phyloP scores from a whole-genome alignment of 441 rosid genomes.

The Pelargonium citronellum region DNA sequence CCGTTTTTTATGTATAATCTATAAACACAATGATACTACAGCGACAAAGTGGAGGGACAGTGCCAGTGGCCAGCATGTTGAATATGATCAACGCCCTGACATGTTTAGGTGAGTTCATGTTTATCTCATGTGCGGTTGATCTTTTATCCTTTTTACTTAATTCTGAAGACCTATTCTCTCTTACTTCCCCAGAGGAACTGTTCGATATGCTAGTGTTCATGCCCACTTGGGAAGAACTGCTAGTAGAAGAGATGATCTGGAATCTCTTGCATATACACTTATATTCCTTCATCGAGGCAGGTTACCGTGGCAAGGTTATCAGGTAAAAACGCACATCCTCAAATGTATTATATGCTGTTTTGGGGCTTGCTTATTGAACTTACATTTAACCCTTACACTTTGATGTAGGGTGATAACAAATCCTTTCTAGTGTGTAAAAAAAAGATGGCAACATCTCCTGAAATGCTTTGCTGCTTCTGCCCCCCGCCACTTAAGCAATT shows the following conservation, averaged over 20 bases:
- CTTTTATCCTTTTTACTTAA: not conserved
- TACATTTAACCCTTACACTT: not conserved
- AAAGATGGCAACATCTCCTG: slow-evolving; percentile 95
- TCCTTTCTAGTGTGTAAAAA: slow-evolving; percentile 93
- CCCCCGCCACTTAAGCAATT: slow-evolving; percentile 80
- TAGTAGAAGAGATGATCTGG: slow-evolving; percentile 96
- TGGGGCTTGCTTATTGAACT: slow-evolving; percentile 7
- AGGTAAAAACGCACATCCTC: slow-evolving; percentile 40
- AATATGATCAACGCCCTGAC: slow-evolving; percentile 97
- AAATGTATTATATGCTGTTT: slow-evolving; percentile 7
- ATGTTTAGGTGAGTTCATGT: slow-evolving; percentile 69
- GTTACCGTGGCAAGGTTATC: slow-evolving; percentile 98
- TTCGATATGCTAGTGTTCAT: slow-evolving; percentile 29
- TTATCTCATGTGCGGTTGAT: slow-evolving; percentile 6
- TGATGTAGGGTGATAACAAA: slow-evolving; percentile 80
- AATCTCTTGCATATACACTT: slow-evolving; percentile 91
- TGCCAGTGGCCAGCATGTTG: slow-evolving; percentile 73
- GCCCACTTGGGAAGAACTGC: slow-evolving; percentile 97
- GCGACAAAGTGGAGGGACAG: slow-evolving; percentile 98
- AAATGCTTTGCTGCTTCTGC: slow-evolving; percentile 91
- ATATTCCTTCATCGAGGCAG: slow-evolving; percentile 89
- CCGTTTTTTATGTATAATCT: slow-evolving; percentile 12
- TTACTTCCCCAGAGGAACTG: slow-evolving; percentile 24
- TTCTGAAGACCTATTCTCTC: slow-evolving; percentile 19
- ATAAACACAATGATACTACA: slow-evolving; percentile 28